A percentile compares a stretch with the other conserved stretches of the same genome.
Evolutionary conservation across 1,284 basidiomycete genomes (phyloP).

Genomic region (Mycena citricolor): DNA sequence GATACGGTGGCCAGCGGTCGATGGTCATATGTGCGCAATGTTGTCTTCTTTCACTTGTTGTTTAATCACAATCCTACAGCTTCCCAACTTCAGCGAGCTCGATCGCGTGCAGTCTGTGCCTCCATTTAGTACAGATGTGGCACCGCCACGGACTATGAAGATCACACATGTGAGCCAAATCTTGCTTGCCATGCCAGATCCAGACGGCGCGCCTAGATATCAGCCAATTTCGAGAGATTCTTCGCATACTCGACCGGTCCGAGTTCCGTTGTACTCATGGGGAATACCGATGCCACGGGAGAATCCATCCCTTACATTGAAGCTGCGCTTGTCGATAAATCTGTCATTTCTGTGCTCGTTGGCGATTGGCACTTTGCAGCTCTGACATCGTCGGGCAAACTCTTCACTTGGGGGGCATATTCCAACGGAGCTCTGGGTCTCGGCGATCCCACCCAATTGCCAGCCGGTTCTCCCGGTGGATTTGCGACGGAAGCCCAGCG

Average conservation of each 20-base stretch:
- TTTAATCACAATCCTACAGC: slow-evolving; percentile 37
- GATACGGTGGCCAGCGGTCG: slow-evolving; percentile 35
- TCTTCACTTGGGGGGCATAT: slow-evolving; percentile 84
- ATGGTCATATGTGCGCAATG: slow-evolving; percentile 75
- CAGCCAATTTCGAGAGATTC: slow-evolving; percentile 81
- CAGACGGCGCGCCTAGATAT: slow-evolving; percentile 55
- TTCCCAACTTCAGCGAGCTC: slow-evolving; percentile 69
- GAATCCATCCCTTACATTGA: slow-evolving; percentile 57
- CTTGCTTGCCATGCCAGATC: slow-evolving; percentile 11
- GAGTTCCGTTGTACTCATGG: slow-evolving; percentile 67
- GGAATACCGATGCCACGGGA: slow-evolving; percentile 43
- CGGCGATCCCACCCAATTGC: slow-evolving; percentile 61
- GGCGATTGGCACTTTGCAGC: slow-evolving; percentile 92
- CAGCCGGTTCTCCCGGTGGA: slow-evolving; percentile 59
- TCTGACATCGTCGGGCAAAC: slow-evolving; percentile 72
- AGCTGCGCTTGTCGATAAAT: slow-evolving; percentile 68
- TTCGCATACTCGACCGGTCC: slow-evolving; percentile 76
- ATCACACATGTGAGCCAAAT: slow-evolving; percentile 65
- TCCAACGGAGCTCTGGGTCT: slow-evolving; percentile 81
- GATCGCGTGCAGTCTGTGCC: slow-evolving; percentile 46
- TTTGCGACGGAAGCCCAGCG: slow-evolving; percentile 43
- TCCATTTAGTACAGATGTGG: slow-evolving; percentile 39
- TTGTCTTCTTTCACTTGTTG: slow-evolving; percentile 2
- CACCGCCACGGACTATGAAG: slow-evolving; percentile 46
- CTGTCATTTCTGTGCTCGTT: slow-evolving; percentile 80